A percentile compares a stretch with the other conserved stretches of the same genome.
phyloP scores from a whole-genome alignment of 164 flowering plant genomes.

The Tetrastigma voinierianum region DNA sequence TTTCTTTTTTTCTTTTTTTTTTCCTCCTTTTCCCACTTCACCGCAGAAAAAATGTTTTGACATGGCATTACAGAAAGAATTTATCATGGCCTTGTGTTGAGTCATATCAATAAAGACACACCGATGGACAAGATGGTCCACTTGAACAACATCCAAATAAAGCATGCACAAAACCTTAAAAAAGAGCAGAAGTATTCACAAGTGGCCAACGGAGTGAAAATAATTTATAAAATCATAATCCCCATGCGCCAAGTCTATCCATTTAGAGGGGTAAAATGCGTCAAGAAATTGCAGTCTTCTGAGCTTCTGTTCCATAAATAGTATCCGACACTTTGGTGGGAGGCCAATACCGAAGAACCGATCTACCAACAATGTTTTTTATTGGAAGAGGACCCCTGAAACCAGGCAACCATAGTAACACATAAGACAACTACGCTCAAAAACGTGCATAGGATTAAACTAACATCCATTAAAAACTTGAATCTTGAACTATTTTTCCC shows the following conservation, averaged over 20 bases:
- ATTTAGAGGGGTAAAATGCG: slow-evolving; percentile 8
- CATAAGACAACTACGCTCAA: background rate
- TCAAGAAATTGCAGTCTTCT: slow-evolving; percentile 47
- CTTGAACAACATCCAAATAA: slow-evolving; percentile 3
- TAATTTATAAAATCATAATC: slow-evolving; percentile 1
- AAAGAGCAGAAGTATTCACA: slow-evolving; percentile 6
- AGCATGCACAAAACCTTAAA: background rate
- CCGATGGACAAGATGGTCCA: slow-evolving; percentile 9
- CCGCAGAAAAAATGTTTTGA: background rate
- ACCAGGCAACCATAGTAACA: slow-evolving; percentile 2
- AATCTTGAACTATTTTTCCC: background rate
- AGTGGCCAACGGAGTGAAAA: slow-evolving; percentile 2
- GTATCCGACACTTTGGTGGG: slow-evolving; percentile 65
- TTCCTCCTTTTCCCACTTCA: background rate
- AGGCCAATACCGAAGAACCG: slow-evolving; percentile 92
- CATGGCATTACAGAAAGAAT: background rate
- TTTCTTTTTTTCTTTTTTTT: background rate
- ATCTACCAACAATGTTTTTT: slow-evolving; percentile 82
- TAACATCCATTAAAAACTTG: background rate
- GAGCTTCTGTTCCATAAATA: slow-evolving; percentile 27
- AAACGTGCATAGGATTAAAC: background rate
- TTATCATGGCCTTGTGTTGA: background rate
- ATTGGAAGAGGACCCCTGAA: slow-evolving; percentile 98
- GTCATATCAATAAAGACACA: slow-evolving; percentile 2
- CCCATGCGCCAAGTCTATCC: too few relatives aligned